Conservation (phyloP, 305 asterid genomes). For the Fraxinus xanthoxyloides region DNA sequence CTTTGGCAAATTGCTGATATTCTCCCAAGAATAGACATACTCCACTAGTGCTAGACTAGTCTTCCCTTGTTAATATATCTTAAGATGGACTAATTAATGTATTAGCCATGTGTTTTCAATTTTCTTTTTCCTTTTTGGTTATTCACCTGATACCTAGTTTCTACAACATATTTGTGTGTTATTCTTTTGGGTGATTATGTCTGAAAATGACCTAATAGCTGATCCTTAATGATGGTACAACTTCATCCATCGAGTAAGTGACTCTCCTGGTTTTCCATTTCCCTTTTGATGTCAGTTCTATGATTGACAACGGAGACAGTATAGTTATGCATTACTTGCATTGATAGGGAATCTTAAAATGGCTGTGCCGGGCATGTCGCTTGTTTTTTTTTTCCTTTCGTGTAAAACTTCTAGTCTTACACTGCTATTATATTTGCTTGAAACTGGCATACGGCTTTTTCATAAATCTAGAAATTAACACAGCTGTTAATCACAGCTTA, state of each 20-base stretch:
- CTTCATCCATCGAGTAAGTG: too few relatives aligned
- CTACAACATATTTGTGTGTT: neutral
- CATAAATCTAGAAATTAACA: neutral
- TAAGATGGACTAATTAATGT: neutral
- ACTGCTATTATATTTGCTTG: neutral
- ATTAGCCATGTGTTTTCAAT: too few relatives aligned
- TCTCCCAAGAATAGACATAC: neutral
- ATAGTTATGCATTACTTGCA: too few relatives aligned
- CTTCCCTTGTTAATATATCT: neutral
- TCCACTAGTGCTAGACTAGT: neutral
- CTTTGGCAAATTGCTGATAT: neutral
- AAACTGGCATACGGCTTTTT: neutral
- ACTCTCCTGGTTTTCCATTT: too few relatives aligned
- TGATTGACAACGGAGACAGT: too few relatives aligned
- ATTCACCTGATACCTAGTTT: neutral
- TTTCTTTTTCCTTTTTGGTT: neutral
- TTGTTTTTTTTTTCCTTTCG: too few relatives aligned
- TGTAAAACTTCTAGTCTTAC: neutral
- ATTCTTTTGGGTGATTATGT: neutral
- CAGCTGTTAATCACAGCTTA: neutral
- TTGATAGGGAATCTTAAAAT: too few relatives aligned
- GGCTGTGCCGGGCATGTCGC: too few relatives aligned
- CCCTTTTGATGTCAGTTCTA: too few relatives aligned
- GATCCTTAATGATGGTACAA: too few relatives aligned
- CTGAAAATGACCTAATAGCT: too few relatives aligned